phyloP scores from a whole-genome alignment of 2,329 filamentous ascomycete species.

The Endothia cerciana region DNA sequence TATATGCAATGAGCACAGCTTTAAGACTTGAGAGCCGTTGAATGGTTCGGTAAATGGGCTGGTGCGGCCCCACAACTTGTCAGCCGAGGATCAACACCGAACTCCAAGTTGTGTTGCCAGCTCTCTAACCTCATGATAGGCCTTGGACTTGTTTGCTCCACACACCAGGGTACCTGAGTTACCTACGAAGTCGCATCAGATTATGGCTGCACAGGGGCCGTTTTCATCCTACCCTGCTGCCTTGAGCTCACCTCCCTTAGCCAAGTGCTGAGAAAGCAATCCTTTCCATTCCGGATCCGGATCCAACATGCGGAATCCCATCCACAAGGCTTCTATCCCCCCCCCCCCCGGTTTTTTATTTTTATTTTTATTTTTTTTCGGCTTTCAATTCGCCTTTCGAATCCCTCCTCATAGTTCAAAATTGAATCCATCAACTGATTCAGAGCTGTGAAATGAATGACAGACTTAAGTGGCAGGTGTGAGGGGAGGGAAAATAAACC shows the following conservation, averaged over 20 bases:
- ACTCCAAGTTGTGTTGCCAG: not conserved
- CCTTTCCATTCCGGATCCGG: not conserved
- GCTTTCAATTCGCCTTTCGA: not conserved
- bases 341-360: too few relatives aligned
- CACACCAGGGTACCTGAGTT: not conserved
- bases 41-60: not conserved
- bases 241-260: not conserved
- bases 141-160: not conserved
- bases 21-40: not conserved
- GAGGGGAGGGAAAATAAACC: not conserved
- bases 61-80: not conserved
- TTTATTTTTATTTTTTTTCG: too few relatives aligned
- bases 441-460: not conserved
- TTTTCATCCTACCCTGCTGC: not conserved
- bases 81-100: not conserved
- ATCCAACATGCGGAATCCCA: too few relatives aligned
- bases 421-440: not conserved
- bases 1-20: not conserved
- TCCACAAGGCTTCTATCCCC: too few relatives aligned
- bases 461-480: not conserved
- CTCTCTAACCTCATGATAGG: not conserved
- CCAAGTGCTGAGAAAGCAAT: not conserved
- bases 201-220: not conserved
- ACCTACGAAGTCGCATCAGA: not conserved
- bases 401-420: not conserved